Conservation (phyloP, 495 filamentous ascomycete species). For the Amphirosellinia nigrospora region DNA sequence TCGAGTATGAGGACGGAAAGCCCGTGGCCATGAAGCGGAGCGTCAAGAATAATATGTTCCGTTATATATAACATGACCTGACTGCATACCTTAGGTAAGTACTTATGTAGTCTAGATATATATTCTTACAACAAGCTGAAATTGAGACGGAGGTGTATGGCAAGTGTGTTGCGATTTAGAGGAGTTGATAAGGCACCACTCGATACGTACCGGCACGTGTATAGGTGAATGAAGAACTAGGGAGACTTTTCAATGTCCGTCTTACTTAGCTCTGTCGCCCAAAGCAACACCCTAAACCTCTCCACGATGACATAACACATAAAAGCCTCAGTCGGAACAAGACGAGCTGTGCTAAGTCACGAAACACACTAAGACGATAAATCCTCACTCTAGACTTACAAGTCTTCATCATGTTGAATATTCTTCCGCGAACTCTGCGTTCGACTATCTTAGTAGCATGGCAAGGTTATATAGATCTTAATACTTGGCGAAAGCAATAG, state of each 20-base stretch:
- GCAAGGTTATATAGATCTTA: neutral
- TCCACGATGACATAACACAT: neutral
- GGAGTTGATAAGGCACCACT: neutral
- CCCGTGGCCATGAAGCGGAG: conserved; percentile 77
- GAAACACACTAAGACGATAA: neutral
- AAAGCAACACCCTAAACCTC: neutral
- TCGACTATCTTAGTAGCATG: neutral
- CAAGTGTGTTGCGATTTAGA: too few species aligned
- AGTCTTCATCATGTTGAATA: neutral
- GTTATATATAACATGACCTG: conserved; percentile 30
- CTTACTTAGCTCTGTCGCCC: neutral
- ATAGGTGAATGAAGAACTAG: neutral
- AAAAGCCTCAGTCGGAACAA: neutral
- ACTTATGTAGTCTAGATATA: neutral
- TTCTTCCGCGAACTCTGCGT: neutral
- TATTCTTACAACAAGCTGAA: neutral
- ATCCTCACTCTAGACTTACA: neutral
- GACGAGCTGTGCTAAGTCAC: neutral
- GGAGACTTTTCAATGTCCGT: neutral
- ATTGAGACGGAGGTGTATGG: neutral
- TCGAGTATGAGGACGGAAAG: conserved; percentile 80
- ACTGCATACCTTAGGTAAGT: neutral
- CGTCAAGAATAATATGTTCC: conserved; percentile 61
- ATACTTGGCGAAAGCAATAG: neutral
- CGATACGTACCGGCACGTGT: neutral